A percentile compares a stretch with the other conserved stretches of the same genome.
Evolutionary conservation across 768 basidiomycete genomes (phyloP).

Genomic region (Rhodotorula paludigena): DNA sequence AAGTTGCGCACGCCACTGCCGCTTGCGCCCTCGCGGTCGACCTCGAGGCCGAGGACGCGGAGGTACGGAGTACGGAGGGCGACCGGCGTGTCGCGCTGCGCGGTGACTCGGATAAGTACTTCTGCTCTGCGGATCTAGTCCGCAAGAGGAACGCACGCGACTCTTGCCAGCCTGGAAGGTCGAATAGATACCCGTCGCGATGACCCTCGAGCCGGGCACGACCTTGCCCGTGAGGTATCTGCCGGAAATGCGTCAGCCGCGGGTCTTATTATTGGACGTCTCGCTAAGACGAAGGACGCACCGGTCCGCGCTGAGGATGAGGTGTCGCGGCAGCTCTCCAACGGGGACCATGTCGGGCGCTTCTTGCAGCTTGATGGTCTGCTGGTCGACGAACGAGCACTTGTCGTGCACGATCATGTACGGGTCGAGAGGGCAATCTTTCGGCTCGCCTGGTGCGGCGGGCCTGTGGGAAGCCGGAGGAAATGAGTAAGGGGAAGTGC

Average conservation of each 20-base stretch:
- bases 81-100: constrained; percentile 61
- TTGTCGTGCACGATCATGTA: constrained; percentile 92
- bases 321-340: constrained; percentile 92
- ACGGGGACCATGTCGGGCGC: constrained; percentile 99
- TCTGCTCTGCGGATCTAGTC: too few relatives aligned
- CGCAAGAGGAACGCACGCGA: constrained; percentile 52
- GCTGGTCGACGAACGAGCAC: constrained; percentile 90
- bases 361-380: constrained; percentile 93
- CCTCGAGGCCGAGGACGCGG: constrained; percentile 82
- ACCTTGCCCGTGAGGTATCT: constrained; percentile 81
- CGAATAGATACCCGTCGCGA: constrained; percentile 94
- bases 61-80: constrained; percentile 92
- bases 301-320: constrained; percentile 84
- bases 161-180: constrained; percentile 86
- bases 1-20: constrained; percentile 61
- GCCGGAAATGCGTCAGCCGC: not conserved
- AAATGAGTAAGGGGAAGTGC: not conserved
- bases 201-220: constrained; percentile 89
- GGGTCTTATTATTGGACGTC: not conserved
- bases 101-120: too few relatives aligned
- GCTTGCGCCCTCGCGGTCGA: constrained; percentile 70
- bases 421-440: constrained; percentile 92
- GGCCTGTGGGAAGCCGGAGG: constrained; percentile 45
- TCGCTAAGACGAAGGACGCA: constrained; percentile 11
- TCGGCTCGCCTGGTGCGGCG: constrained; percentile 72